Base-by-base conservation (phyloP, 805 yeast species). In the Teunomyces gatunensis region DNA sequence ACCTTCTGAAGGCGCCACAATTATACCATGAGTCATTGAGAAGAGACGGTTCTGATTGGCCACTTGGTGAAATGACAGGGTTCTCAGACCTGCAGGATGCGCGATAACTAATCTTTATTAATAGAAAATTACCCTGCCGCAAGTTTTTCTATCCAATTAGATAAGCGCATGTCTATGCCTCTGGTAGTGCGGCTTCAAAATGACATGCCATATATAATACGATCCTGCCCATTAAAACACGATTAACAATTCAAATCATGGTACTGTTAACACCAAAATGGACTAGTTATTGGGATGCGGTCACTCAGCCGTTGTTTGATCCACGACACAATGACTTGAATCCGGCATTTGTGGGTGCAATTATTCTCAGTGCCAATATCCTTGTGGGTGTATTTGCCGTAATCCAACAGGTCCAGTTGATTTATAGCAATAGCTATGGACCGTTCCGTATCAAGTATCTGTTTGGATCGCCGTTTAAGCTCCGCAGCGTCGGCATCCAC, bases 361-460 rank as follows among this genome's bases (percentile, higher is more conserved):
- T 33, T 20, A 15, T 23, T 20, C 25, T 47, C 9, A 10, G 17
- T 6, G 17, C 35, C 23, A 37, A 20, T 18, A 41, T 13, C 20
- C 3, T 39, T 17, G 11, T 48, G 9, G 45, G 37, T 4, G n/a
- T 34, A 3, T 13, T 48, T 18, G 52, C 42, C 4, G 21, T 46
- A 6, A 15, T 12, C 30, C 52, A 48, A 42, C 29, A 29, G 13
- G n/a, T 32, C 27, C 35, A 37, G n/a, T 37, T 46, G 42, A 17
- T 42, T 32, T 46, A 30, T 37, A 39, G 27, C 47, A 61, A 61
- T 34, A 47, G 44, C 36, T 57, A 47, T 32, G 65, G 65, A 6
- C 57, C 57, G 6, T 49, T 54, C 47, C 45, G 25, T 25, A 58
- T 61, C 49, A 54, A 56, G 47, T 60, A 59, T 51, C 50, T 61